These are phyloP conservation scores for Exophiala oligosperma DNA, from an alignment of 2,329 filamentous ascomycete genomes.

Conservation along the genomic window DNA sequence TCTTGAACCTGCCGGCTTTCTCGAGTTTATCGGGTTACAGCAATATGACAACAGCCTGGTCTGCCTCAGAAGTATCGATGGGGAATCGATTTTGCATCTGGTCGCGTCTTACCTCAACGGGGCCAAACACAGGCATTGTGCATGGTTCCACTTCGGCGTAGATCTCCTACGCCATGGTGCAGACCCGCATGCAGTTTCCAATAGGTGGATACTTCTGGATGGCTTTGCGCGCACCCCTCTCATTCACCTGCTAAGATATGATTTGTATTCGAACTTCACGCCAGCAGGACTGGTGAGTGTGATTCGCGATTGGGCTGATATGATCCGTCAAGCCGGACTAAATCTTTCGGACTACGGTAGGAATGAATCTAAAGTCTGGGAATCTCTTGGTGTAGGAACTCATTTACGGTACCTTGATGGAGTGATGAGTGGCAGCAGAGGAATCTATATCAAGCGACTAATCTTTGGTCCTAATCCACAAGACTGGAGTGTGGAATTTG, in stretches of 20 bases:
- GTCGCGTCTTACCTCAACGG: background rate
- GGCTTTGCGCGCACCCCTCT: background rate
- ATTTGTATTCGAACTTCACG: background rate
- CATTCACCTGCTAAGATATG: background rate
- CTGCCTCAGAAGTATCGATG: background rate
- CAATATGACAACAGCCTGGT: background rate
- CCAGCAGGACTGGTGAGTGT: background rate
- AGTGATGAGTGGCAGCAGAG: background rate
- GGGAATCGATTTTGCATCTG: background rate
- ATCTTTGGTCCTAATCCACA: conserved; percentile 4
- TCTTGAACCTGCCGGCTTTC: background rate
- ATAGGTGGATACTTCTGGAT: background rate
- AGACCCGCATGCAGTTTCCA: background rate
- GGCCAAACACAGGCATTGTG: background rate
- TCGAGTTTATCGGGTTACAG: background rate
- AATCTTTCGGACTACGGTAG: conserved; percentile 1
- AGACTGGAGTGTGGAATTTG: conserved; percentile 9
- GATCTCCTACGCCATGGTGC: background rate
- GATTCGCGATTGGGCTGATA: background rate
- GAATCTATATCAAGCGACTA: background rate
- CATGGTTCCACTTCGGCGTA: conserved; percentile 1
- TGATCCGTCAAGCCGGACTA: background rate
- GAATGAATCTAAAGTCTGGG: conserved; percentile 4
- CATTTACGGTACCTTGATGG: background rate
- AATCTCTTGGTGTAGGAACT: background rate